A percentile compares a stretch with the other conserved stretches of the same genome.
phyloP scores from a whole-genome alignment of 768 basidiomycete genomes.

The Trametes meyenii region DNA sequence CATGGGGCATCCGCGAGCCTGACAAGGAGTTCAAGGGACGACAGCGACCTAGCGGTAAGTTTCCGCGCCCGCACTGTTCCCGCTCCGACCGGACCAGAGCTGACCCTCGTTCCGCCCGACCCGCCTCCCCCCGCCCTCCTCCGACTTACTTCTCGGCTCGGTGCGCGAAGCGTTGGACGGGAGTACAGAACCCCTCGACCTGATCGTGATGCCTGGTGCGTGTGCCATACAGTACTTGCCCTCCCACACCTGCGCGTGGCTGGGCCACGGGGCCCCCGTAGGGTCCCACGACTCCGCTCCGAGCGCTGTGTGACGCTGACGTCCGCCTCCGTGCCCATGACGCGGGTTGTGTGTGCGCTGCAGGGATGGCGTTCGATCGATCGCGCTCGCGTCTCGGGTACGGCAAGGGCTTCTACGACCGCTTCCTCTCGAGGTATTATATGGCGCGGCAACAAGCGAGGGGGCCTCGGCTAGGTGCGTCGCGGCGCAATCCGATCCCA shows the following conservation, averaged over 20 bases:
- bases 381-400: conserved; percentile 73
- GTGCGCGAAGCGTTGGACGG: conserved; percentile 40
- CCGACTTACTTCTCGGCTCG: neutral
- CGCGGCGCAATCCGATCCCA: conserved; percentile 6
- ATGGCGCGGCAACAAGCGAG: conserved; percentile 39
- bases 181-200: conserved; percentile 50
- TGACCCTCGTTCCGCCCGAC: conserved; percentile 4
- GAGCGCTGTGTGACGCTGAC: neutral
- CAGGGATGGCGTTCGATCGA: conserved; percentile 77
- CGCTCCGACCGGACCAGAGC: conserved; percentile 15
- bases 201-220: conserved; percentile 71
- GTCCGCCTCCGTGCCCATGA: neutral
- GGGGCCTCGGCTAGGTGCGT: conserved; percentile 60
- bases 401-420: conserved; percentile 84
- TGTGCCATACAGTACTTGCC: neutral
- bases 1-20: conserved; percentile 82
- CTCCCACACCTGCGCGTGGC: conserved; percentile 1
- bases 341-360: neutral
- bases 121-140: neutral
- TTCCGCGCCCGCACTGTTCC: conserved; percentile 1
- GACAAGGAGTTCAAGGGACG: conserved; percentile 43
- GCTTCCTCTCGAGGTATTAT: conserved; percentile 62
- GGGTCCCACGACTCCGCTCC: neutral
- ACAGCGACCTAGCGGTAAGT: conserved; percentile 57
- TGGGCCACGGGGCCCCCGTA: neutral